Evolutionary conservation across 768 basidiomycete genomes (phyloP), one percentile per base, ranked within the genome.

Genomic region (Amanita exitialis): DNA sequence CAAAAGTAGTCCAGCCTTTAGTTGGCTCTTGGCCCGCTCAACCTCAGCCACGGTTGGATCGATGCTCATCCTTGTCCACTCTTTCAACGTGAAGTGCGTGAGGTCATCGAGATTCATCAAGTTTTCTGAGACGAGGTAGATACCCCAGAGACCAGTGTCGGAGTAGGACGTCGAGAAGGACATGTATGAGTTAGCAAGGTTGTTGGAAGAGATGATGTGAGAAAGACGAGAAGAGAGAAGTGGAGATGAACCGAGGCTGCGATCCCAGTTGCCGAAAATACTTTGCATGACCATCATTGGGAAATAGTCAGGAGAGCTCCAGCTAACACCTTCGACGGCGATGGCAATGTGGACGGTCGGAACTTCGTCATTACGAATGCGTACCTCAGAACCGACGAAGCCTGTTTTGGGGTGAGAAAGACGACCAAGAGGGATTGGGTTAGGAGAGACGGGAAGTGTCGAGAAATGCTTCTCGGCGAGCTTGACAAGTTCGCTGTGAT

Each of bases 211-310:
- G 61, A 98, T 77, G 66, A 92, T 86, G 67, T 94, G 87, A 21
- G 88, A 89, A 49, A 99, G 83, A 47, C 86, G 82, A 47, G 92
- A 96, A 54, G 90, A 92, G 56, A 95, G 82, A 49, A 96, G 76
- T 20, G 90, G 78, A 2, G 90, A 85, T 44, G 91, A 82, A 59
- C 95, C 96, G 59, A 98, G 82, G 43, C 87, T 89, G 59, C 96
- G 83, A 66, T 99, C 95, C 96, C 96, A 99, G 80, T 98, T 99
- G 56, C 96, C 96, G 70, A 98, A 86, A 70, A 98, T 90, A 61
- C 82, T 83, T 68, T 95, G 90, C 85, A 96, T 90, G 64, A 91
- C 93, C 72, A 97, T 83, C 94, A 99, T 95, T 54, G 94, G 91
- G 83, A 90, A 98, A 77, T 98, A 98, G 70, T 99, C 96, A 25